Evolutionary conservation across 2,329 filamentous ascomycete genomes (phyloP).

Genomic region (Ophiosphaerella herpotricha): DNA sequence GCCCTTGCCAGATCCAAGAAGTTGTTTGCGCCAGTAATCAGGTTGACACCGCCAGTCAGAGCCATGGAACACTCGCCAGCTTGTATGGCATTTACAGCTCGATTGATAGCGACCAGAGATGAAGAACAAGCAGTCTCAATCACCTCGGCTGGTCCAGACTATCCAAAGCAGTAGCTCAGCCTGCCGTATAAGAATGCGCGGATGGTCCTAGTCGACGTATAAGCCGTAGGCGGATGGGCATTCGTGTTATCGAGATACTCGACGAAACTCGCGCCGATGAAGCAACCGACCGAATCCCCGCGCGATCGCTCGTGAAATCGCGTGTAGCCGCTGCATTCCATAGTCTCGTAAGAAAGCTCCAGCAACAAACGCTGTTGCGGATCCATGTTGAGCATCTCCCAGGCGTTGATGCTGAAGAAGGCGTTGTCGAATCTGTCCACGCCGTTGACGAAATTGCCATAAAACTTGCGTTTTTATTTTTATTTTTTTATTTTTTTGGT

Average conservation of each 20-base stretch:
- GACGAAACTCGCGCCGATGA: conserved; percentile 35
- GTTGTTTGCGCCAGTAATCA: conserved; percentile 36
- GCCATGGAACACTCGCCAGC: conserved; percentile 34
- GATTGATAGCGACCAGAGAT: conserved; percentile 36
- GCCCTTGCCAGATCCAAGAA: conserved; percentile 44
- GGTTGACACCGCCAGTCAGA: conserved; percentile 45
- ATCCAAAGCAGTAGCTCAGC: conserved; percentile 34
- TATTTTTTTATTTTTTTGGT: too few species aligned
- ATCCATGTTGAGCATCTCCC: conserved; percentile 30
- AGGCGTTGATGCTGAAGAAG: conserved; percentile 30
- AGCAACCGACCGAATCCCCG: conserved; percentile 37
- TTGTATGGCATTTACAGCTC: conserved; percentile 31
- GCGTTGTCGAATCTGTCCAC: conserved; percentile 42
- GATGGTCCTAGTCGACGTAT: conserved; percentile 24
- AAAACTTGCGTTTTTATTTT: conserved; percentile 17
- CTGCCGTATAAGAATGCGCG: conserved; percentile 27
- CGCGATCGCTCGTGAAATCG: conserved; percentile 6
- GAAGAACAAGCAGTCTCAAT: conserved; percentile 46
- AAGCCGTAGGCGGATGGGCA: conserved; percentile 19
- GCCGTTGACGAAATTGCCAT: conserved; percentile 21
- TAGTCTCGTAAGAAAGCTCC: conserved; percentile 37
- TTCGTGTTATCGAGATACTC: conserved; percentile 35
- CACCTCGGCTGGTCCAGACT: conserved; percentile 28
- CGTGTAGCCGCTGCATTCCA: conserved; percentile 42
- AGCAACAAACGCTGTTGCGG: conserved; percentile 34